These are phyloP conservation scores for Wallacemonas sp. DNA, from an alignment of 208 protist species.

Conservation along the genomic window DNA sequence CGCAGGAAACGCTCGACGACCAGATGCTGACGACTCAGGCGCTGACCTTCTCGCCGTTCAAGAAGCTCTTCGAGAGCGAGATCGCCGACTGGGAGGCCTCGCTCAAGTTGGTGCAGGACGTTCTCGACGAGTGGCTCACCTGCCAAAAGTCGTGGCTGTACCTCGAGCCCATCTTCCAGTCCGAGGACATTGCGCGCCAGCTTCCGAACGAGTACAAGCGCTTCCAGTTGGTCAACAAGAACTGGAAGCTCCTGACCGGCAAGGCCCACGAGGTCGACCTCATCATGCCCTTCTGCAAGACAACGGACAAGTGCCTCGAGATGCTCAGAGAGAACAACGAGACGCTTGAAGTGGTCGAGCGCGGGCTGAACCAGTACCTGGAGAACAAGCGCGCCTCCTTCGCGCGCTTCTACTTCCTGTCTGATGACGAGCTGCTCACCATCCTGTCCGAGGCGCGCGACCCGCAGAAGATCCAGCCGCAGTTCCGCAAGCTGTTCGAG, in stretches of 20 bases:
- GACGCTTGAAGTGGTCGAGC: constrained; percentile 96
- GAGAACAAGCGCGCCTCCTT: constrained; percentile 96
- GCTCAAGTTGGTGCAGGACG: constrained; percentile 88
- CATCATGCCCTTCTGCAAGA: constrained; percentile 83
- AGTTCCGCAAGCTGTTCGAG: constrained; percentile 97
- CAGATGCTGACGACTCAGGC: constrained; percentile 96
- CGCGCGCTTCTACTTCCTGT: constrained; percentile 94
- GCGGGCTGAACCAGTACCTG: constrained; percentile 96
- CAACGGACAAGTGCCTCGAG: constrained; percentile 79
- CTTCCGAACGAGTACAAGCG: constrained; percentile 94
- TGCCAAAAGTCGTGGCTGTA: constrained; percentile 97
- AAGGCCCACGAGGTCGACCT: constrained; percentile 83
- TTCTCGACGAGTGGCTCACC: constrained; percentile 95
- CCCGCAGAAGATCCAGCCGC: constrained; percentile 95
- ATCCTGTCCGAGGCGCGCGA: constrained; percentile 96
- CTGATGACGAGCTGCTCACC: constrained; percentile 91
- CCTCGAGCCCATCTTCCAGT: constrained; percentile 97
- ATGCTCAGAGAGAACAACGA: constrained; percentile 93
- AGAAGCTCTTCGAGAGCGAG: constrained; percentile 95
- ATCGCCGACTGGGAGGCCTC: constrained; percentile 92
- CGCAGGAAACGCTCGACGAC: constrained; percentile 95
- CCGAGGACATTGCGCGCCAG: constrained; percentile 95
- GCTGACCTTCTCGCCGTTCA: constrained; percentile 96
- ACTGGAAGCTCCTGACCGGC: constrained; percentile 92
- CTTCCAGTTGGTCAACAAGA: constrained; percentile 94